Evolutionary conservation across 1,284 basidiomycete genomes (phyloP), one percentile per base, ranked within the genome.

Genomic region (Moesziomyces sp.): DNA sequence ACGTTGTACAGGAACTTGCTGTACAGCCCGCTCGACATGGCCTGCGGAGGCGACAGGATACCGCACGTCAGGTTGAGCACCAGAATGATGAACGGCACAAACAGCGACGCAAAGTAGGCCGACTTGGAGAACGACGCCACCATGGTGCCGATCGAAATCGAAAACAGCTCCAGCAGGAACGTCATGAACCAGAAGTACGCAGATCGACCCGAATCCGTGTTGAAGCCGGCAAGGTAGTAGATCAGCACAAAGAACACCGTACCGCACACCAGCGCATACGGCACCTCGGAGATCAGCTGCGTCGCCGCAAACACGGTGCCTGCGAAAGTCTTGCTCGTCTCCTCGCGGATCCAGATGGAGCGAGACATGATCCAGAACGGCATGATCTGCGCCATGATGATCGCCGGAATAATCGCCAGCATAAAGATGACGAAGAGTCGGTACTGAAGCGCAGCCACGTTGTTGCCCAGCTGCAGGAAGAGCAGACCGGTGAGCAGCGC

Each of bases 331-430:
- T 81, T 81, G 28, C 54, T 62, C 46, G 78, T 75, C 57, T 80
- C 78, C 45, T 81, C 79, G 3, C 79, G 74, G 23, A 80, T 78
- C 65, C 61, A 79, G 38, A 76, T 78, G 43, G 64, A 66, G 23
- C 93, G 87, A 65, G 91, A 91, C 85, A 90, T 87, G 79, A 96
- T 92, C 87, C 93, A 96, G 86, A 78, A 92, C 0, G 93, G 93
- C 84, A 93, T 91, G 61, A 94, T 90, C 84, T 92, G 91, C 2
- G 88, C 86, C 87, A 93, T 91, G 74, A 93, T 87, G 74, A 93
- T 89, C 26, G 91, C 90, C 19, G 92, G 91, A 28, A 92, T 83
- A 47, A 93, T 88, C 18, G 87, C 87, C 83, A 85, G 51, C 58
- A 65, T 77, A 14, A 74, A 80, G 54, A 92, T 89, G 26, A 87